phyloP scores from a whole-genome alignment of 2,329 filamentous ascomycete species.

The Didymella glomerata region DNA sequence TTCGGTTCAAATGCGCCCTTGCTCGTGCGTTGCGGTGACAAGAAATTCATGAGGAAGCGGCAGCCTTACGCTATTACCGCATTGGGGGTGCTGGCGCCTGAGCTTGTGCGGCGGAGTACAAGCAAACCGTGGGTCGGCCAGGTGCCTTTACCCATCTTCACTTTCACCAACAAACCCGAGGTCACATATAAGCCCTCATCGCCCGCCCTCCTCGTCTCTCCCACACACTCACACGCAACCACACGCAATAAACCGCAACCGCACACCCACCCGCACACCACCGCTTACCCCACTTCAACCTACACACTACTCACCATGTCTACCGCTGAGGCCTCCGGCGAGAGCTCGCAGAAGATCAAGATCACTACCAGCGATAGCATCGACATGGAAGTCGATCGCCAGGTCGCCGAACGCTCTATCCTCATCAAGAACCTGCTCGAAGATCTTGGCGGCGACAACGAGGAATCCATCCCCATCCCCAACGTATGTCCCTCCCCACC shows the following conservation, averaged over 20 bases:
- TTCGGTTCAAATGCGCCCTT: constrained; percentile 11
- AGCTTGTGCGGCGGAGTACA: constrained; percentile 17
- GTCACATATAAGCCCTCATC: constrained; percentile 25
- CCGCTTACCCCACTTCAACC: constrained; percentile 32
- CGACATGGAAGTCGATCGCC: constrained; percentile 65
- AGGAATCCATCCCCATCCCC: constrained; percentile 83
- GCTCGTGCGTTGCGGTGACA: not conserved
- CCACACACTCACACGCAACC: constrained; percentile 9
- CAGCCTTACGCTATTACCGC: constrained; percentile 20
- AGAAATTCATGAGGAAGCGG: not conserved
- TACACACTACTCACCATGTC: constrained; percentile 33
- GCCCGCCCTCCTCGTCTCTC: constrained; percentile 16
- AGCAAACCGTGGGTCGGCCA: constrained; percentile 15
- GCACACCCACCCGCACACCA: constrained; percentile 14
- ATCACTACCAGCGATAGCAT: constrained; percentile 58
- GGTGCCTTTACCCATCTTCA: constrained; percentile 17
- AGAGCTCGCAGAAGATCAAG: constrained; percentile 42
- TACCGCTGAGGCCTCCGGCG: constrained; percentile 29
- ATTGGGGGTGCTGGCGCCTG: constrained; percentile 18
- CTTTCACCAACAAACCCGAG: constrained; percentile 9
- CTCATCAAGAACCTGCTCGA: constrained; percentile 99
- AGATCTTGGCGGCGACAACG: constrained; percentile 74
- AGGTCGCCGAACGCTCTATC: constrained; percentile 88
- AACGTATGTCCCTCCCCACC: constrained; percentile 59
- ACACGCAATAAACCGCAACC: constrained; percentile 3